Base-by-base conservation (phyloP, 2,329 filamentous ascomycete genomes). In the Pseudomassariella vexata region DNA sequence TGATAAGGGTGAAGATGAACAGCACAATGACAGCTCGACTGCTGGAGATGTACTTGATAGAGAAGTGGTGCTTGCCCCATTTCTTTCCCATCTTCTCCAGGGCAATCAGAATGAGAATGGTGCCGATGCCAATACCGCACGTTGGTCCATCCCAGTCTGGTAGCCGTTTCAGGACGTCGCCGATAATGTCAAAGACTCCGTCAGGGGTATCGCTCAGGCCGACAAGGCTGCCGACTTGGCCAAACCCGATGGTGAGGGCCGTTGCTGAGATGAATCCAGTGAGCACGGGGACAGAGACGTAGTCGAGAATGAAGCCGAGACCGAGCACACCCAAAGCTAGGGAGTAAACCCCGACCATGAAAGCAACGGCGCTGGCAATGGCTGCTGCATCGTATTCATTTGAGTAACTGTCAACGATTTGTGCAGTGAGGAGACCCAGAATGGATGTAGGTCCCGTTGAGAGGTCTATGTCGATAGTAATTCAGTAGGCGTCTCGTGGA, bases 251-350 rank as follows among this genome's bases (percentile, higher is more conserved):
- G 19, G 75, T 77, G 28, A 82, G 70, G 16, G 76, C 78, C 2
- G 78, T 76, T 2, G 77, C 76, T 0, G 76, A 78, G 43, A 82
- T 79, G 56, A 81, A 82, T 5, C 78, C 78, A 6, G 65, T 75
- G 1, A 82, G 63, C 2, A 82, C 73, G 0, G 77, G 77, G 1
- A 77, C 65, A 0, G 77, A 80, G 42, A 82, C 73, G 44, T 79
- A 82, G 38, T 82, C 76, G 14, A 82, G 63, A 5, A 82, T 59
- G 48, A 79, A 82, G 1, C 77, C 77, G 5, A 82, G 68, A 32
- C 76, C 77, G 15, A 81, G 60, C 2, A 81, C 59, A 0, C 78
- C 78, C 3, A 82, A 56, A 11, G 66, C 61, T 15, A 82, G 63
- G 11, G 70, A 63, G 44, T 76, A 79, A 3, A 79, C 60, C 0